Percentiles rank a stretch among this genome's conserved stretches.
phyloP scores from a whole-genome alignment of 129 eudicot genomes.

The Saposhnikovia divaricata region DNA sequence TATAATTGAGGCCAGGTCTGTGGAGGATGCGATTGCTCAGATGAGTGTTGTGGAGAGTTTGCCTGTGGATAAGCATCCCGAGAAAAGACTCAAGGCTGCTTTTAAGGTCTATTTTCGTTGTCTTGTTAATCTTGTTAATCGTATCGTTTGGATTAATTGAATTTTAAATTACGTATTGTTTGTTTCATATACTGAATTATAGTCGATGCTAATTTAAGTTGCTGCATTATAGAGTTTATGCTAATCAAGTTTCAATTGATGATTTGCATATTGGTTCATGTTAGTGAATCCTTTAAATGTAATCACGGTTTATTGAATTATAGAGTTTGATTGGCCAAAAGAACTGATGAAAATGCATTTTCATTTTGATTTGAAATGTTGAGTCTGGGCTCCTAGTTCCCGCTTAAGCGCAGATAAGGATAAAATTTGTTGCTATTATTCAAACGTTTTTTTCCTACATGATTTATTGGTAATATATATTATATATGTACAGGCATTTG shows the following conservation, averaged over 20 bases:
- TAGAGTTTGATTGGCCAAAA: background rate
- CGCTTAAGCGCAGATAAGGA: background rate
- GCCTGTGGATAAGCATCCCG: conserved; percentile 87
- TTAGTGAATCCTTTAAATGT: background rate
- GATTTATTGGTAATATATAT: background rate
- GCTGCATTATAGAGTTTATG: background rate
- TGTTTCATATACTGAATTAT: background rate
- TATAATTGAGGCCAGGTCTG: conserved; percentile 63
- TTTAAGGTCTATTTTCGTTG: conserved; percentile 48
- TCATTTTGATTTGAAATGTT: background rate
- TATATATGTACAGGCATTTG: conserved; percentile 56
- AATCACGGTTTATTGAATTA: background rate
- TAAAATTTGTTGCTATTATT: background rate
- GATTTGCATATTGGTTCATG: background rate
- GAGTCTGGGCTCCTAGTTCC: background rate
- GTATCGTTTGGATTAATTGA: background rate
- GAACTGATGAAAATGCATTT: background rate
- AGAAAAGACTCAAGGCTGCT: conserved; percentile 79
- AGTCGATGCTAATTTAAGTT: background rate
- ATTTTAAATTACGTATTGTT: background rate
- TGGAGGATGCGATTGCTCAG: conserved; percentile 80
- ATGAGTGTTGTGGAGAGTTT: conserved; percentile 47
- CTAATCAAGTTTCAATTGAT: background rate
- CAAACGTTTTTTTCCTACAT: background rate
- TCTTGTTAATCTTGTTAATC: background rate